Conservation (phyloP, 208 protist species). For the Trypanosomatidae sp. region DNA sequence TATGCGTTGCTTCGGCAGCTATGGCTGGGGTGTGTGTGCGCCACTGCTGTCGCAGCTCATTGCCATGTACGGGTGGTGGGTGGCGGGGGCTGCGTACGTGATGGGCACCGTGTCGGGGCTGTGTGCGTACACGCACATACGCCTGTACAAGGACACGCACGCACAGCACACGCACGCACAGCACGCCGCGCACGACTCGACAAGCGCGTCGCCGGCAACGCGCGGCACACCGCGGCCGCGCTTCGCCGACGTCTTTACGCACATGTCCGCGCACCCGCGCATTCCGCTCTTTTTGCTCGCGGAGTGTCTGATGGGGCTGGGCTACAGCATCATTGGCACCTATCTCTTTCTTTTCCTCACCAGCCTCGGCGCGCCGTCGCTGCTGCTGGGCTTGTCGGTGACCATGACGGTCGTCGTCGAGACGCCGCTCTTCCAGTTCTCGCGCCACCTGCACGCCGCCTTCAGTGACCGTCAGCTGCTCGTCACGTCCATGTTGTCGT, state of each 20-base stretch:
- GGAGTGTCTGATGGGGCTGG: conserved; percentile 26
- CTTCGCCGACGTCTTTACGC: conserved; percentile 13
- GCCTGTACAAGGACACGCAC: background rate
- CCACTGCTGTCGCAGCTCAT: conserved; percentile 10
- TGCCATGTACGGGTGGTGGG: conserved; percentile 4
- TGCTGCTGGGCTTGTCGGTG: conserved; percentile 42
- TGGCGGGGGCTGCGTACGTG: conserved; percentile 14
- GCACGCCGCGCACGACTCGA: background rate
- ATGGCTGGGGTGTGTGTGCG: conserved; percentile 34
- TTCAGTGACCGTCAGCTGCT: conserved; percentile 39
- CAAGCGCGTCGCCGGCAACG: too few species aligned
- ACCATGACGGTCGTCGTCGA: conserved; percentile 45
- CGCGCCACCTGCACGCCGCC: conserved; percentile 14
- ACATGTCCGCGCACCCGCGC: conserved; percentile 10
- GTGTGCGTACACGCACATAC: too few species aligned
- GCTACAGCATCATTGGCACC: conserved; percentile 34
- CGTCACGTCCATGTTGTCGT: conserved; percentile 22
- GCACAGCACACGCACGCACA: background rate
- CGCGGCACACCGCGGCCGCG: too few species aligned
- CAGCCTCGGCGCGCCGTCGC: conserved; percentile 15
- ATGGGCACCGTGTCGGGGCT: conserved; percentile 13
- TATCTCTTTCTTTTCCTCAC: conserved; percentile 53
- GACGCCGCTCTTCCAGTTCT: conserved; percentile 43
- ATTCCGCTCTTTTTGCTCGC: conserved; percentile 30
- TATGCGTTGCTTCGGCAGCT: conserved; percentile 26